Evolutionary conservation across 2,329 filamentous ascomycete species (phyloP).

Genomic region (Exophiala oligosperma): DNA sequence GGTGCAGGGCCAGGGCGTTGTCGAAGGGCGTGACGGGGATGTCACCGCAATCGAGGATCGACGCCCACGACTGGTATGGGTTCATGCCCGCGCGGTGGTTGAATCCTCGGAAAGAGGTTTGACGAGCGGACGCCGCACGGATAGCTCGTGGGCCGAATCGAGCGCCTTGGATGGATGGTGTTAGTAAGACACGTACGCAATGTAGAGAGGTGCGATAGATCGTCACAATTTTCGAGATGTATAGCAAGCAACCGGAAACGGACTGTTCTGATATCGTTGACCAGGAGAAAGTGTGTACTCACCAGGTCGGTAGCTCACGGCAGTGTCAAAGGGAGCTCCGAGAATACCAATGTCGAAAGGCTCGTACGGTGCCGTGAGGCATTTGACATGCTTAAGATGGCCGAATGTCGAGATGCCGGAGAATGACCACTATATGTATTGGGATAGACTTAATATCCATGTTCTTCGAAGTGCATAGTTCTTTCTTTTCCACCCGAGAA

Average conservation of each 20-base stretch:
- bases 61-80: slow-evolving; percentile 77
- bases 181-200: background rate
- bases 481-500: background rate
- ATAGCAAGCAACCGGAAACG: too few species aligned
- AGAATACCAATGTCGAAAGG: slow-evolving; percentile 71
- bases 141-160: slow-evolving; percentile 88
- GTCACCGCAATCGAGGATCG: slow-evolving; percentile 84
- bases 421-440: slow-evolving; percentile 56
- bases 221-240: background rate
- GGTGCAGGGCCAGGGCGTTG: slow-evolving; percentile 74
- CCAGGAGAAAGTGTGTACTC: slow-evolving; percentile 22
- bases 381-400: slow-evolving; percentile 68
- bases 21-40: slow-evolving; percentile 86
- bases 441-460: background rate
- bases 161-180: slow-evolving; percentile 47
- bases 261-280: background rate
- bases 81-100: slow-evolving; percentile 82
- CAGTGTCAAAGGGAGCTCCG: slow-evolving; percentile 73
- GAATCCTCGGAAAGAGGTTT: slow-evolving; percentile 77
- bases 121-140: slow-evolving; percentile 76
- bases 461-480: background rate
- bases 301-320: slow-evolving; percentile 69
- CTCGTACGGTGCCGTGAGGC: slow-evolving; percentile 64
- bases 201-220: background rate
- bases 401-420: slow-evolving; percentile 74